A percentile compares a stretch with the other conserved stretches of the same genome.
Evolutionary conservation across 768 basidiomycete species (phyloP).

Genomic region (Leccinum uliginosum): DNA sequence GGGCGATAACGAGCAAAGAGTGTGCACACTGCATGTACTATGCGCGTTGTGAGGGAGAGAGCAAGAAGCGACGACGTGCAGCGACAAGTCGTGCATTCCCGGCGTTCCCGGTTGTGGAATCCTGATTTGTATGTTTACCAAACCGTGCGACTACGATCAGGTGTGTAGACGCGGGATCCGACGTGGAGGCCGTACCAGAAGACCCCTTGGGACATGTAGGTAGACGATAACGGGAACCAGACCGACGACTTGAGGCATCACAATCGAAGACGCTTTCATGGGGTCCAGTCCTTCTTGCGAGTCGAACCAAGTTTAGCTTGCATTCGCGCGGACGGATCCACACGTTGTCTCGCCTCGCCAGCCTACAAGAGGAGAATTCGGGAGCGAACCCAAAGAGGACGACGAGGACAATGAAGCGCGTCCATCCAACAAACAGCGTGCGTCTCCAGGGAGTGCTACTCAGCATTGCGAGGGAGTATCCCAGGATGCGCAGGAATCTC

Average conservation of each 20-base stretch:
- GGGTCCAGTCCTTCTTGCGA: slow-evolving; percentile 28
- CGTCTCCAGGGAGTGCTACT: background rate
- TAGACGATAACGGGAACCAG: too few relatives aligned
- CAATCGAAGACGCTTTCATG: slow-evolving; percentile 14
- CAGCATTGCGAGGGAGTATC: background rate
- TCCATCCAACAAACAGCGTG: slow-evolving; percentile 20
- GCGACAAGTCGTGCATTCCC: too few relatives aligned
- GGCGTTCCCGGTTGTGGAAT: too few relatives aligned
- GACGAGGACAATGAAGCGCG: slow-evolving; percentile 8
- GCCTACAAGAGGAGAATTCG: slow-evolving; percentile 27
- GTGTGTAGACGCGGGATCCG: slow-evolving; percentile 19
- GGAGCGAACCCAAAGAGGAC: slow-evolving; percentile 8
- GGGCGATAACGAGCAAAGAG: too few relatives aligned
- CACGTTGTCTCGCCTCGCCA: slow-evolving; percentile 13
- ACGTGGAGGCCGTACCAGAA: slow-evolving; percentile 17
- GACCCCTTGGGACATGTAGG: slow-evolving; percentile 25
- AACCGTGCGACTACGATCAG: too few relatives aligned
- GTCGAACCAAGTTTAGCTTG: slow-evolving; percentile 11
- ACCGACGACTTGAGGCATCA: slow-evolving; percentile 4
- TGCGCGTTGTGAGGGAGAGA: too few relatives aligned
- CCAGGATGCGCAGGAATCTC: slow-evolving; percentile 11
- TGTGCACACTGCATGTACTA: too few relatives aligned
- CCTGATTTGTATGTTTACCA: too few relatives aligned
- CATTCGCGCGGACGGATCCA: slow-evolving; percentile 7
- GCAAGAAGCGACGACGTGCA: too few relatives aligned